Evolutionary conservation across 495 filamentous ascomycete species (phyloP), one percentile per base, ranked within the genome.

Genomic region (Coniosporium apollinis): DNA sequence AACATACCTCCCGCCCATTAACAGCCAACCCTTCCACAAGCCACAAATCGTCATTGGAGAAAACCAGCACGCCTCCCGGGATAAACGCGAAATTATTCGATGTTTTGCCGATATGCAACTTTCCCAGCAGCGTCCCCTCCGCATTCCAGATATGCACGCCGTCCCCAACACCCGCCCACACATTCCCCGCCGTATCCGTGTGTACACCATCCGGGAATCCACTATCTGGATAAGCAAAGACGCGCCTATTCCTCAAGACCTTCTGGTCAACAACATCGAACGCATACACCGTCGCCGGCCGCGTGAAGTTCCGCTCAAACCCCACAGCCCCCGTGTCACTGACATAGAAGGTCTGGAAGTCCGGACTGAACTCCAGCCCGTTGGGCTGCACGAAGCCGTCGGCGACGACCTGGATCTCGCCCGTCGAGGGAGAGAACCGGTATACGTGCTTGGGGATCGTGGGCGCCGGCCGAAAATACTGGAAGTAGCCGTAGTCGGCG

Each of bases 371-470:
- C 19, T 48, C 49, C 22, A 70, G 48, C 0, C 66, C 65, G 37
- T 66, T 66, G 6, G 63, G 62, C 9, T 54, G 44, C n/a, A 49
- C 55, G 35, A 70, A 62, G 5, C 53, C 56, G 41, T 68, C 67
- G 1, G 67, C 67, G 18, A 72, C 58, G 22, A 60, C 64, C 7
- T 58, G 49, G 19, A 67, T 52, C 17, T 54, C 55, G 24, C 61
- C 55, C 0, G 59, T 69, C 1, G 37, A 24, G 1, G 66, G 65
- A n/a, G 62, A 55, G 47, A 62, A 71, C 3, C 67, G 60, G 39
- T 71, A 71, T 11, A 69, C 63, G 42, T 58, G 54, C 22, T 42
- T 38, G 13, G 48, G 56, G n/a, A 60, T 31, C n/a, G 44, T 37
- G 3, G 54, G 56, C 8, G 43, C 24, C 11, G 47, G 46, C 11